Evolutionary conservation across 2,329 filamentous ascomycete genomes (phyloP).

Genomic region (Pseudopyricularia javanii): DNA sequence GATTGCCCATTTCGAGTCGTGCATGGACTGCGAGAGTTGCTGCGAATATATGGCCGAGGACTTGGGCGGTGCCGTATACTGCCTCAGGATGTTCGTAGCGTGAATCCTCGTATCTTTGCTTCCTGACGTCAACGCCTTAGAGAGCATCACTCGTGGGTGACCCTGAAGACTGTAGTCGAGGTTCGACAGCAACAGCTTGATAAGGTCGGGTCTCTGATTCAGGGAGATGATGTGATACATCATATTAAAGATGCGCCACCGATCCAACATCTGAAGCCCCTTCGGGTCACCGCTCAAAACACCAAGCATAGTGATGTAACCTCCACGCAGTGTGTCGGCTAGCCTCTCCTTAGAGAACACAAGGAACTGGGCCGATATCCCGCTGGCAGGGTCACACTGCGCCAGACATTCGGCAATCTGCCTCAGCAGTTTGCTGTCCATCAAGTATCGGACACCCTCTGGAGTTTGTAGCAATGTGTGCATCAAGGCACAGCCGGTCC

Average conservation of each 20-base stretch:
- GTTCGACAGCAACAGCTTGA: conserved; percentile 76
- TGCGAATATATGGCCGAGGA: conserved; percentile 14
- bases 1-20: conserved; percentile 89
- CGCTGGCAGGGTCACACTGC: conserved; percentile 76
- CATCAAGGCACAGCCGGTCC: conserved; percentile 78
- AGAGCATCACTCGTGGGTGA: conserved; percentile 83
- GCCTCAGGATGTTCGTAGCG: conserved; percentile 73
- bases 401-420: conserved; percentile 94
- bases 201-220: conserved; percentile 79
- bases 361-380: conserved; percentile 68
- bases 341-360: conserved; percentile 82
- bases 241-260: conserved; percentile 99
- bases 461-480: conserved; percentile 73
- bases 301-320: conserved; percentile 89
- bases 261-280: conserved; percentile 79
- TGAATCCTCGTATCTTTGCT: conserved; percentile 87
- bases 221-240: conserved; percentile 97
- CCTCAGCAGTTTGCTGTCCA: conserved; percentile 82
- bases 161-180: conserved; percentile 86
- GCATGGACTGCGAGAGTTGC: conserved; percentile 24
- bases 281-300: conserved; percentile 71
- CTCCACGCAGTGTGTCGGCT: conserved; percentile 74
- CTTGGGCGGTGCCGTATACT: conserved; percentile 58
- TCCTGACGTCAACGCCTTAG: conserved; percentile 84
- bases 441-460: conserved; percentile 74